Evolutionary conservation across 2,329 filamentous ascomycete genomes (phyloP).

Genomic region (Penicillium sp.): DNA sequence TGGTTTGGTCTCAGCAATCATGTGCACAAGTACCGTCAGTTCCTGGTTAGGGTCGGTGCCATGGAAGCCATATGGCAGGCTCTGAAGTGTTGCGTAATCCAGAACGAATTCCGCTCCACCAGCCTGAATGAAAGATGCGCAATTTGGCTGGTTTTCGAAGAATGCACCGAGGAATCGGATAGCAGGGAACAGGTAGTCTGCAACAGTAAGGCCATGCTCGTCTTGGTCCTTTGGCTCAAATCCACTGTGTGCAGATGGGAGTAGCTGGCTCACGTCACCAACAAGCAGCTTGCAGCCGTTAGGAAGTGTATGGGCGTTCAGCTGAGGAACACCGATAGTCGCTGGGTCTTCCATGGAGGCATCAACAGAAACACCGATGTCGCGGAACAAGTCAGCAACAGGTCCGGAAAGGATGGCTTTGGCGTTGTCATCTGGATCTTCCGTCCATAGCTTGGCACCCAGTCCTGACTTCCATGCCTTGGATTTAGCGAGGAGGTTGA

Average conservation of each 20-base stretch:
- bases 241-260: conserved; percentile 22
- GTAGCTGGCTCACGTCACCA: conserved; percentile 30
- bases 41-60: conserved; percentile 67
- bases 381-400: conserved; percentile 38
- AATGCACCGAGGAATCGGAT: conserved; percentile 77
- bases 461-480: conserved; percentile 69
- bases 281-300: conserved; percentile 37
- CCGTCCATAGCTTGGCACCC: conserved; percentile 75
- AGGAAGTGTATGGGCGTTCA: conserved; percentile 34
- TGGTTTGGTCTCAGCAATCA: conserved; percentile 77
- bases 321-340: conserved; percentile 26
- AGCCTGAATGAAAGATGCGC: conserved; percentile 70
- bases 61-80: conserved; percentile 72
- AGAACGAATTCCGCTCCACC: conserved; percentile 82
- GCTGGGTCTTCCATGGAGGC: conserved; percentile 23
- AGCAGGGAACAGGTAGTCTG: conserved; percentile 72
- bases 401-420: conserved; percentile 61
- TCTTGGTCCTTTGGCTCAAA: conserved; percentile 52
- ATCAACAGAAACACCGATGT: conserved; percentile 33
- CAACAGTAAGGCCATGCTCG: conserved; percentile 54
- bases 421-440: conserved; percentile 58
- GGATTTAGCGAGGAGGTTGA: conserved; percentile 70
- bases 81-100: conserved; percentile 79
- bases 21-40: conserved; percentile 71
- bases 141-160: conserved; percentile 71